These are phyloP conservation scores for Ascochyta clinopodiicola DNA, from an alignment of 2,329 filamentous ascomycete species.

Conservation along the genomic window DNA sequence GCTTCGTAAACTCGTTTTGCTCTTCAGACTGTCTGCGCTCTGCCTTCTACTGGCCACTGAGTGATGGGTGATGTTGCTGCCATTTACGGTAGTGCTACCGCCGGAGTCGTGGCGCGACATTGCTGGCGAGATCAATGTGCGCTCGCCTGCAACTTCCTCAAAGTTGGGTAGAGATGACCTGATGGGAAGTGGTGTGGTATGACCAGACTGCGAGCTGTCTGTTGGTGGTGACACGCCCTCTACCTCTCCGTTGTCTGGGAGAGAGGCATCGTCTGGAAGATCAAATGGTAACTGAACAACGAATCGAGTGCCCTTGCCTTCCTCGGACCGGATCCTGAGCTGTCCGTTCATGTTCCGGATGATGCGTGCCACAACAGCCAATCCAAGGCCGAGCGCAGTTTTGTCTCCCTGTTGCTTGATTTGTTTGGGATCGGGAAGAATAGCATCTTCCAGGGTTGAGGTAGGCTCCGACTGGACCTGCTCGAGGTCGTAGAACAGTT, in stretches of 20 bases:
- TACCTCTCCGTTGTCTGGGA: too few species aligned
- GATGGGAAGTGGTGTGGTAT: constrained; percentile 29
- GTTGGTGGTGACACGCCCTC: not conserved
- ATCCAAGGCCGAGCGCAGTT: constrained; percentile 74
- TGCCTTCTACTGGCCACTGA: constrained; percentile 24
- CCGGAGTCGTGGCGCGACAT: constrained; percentile 34
- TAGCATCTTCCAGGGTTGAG: constrained; percentile 38
- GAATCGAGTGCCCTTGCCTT: constrained; percentile 82
- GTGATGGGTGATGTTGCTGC: constrained; percentile 7
- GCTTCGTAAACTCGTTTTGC: constrained; percentile 58
- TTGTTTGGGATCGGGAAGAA: constrained; percentile 41
- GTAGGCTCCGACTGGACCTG: constrained; percentile 62
- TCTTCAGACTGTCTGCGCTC: constrained; percentile 56
- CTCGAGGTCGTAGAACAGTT: constrained; percentile 67
- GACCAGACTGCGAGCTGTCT: constrained; percentile 25
- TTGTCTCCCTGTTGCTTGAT: constrained; percentile 43
- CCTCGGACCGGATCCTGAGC: constrained; percentile 80
- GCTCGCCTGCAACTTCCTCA: constrained; percentile 55
- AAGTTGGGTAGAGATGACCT: constrained; percentile 6
- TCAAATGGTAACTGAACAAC: constrained; percentile 80
- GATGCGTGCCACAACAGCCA: constrained; percentile 87
- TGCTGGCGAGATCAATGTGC: constrained; percentile 62
- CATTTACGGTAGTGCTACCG: constrained; percentile 7
- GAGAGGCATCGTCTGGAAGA: constrained; percentile 57
- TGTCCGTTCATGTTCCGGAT: constrained; percentile 92